Conservation (phyloP, 192 early-diverging fungal genomes). For the Chytriomyces sp. region DNA sequence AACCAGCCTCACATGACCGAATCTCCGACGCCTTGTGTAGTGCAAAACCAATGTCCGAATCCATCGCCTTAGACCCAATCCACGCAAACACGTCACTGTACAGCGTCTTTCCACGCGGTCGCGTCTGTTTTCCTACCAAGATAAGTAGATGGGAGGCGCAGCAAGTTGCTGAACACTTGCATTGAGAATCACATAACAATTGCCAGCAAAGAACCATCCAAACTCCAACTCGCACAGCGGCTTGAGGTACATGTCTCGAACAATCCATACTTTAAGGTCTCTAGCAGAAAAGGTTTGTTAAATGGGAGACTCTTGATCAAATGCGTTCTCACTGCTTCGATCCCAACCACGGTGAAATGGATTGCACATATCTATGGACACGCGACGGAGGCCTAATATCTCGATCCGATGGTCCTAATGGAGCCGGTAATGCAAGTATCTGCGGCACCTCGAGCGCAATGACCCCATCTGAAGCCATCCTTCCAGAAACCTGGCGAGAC, state of each 20-base stretch:
- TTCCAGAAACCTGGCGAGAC: no score
- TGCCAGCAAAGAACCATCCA: constrained; percentile 12
- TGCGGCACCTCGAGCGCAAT: no score
- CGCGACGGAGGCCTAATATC: no score
- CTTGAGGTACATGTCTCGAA: background rate
- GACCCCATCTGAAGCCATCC: no score
- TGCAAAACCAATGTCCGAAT: background rate
- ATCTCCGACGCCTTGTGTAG: constrained; percentile 2
- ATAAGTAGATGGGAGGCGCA: no score
- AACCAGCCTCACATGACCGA: constrained; percentile 12
- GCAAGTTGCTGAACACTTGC: background rate
- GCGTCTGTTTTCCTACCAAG: background rate
- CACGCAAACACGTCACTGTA: constrained; percentile 8
- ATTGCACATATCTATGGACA: no score
- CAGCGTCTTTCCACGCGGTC: background rate
- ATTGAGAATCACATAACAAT: constrained; percentile 20
- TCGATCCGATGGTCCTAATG: no score
- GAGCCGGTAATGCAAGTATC: no score
- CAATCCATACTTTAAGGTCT: constrained; percentile 20
- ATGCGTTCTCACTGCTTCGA: no score
- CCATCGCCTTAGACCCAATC: background rate
- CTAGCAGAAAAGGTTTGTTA: background rate
- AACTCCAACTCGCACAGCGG: constrained; percentile 1
- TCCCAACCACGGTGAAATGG: no score
- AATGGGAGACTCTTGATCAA: no score